Base-by-base conservation (phyloP, 257 asterid genomes). In the Ligustrum vulgare region DNA sequence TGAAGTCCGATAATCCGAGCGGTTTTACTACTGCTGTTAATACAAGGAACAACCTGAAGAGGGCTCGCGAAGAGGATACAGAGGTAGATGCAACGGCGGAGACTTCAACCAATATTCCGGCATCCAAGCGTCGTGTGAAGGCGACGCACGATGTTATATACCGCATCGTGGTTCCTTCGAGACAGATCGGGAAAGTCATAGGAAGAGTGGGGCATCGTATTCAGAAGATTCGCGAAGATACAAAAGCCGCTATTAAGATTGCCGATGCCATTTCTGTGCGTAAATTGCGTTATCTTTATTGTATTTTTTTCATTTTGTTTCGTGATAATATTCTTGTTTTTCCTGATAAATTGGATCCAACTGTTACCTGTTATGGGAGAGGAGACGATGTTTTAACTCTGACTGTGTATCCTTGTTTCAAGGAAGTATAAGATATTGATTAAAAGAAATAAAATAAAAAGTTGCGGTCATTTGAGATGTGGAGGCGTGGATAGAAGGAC, bases 141-240 rank as follows among this genome's bases (percentile, higher is more conserved):
- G 94, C 88, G 67, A 68, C 87, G 4, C 82, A 84, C 51, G 99
- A 95, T 51, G 83, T 95, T 45, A 78, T 95, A 28, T 95, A 80
- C 82, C 96, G 99, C 35, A 93, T 95, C 47, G 87, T 95, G 69
- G 97, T 95, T 45, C 99, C 98, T 34, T 87, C 97, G 28, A 83
- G 89, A 82, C 99, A 93, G 90, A 95, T 95, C 72, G 98, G 99
- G 79, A 95, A 93, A 83, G 98, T 95, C 16, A 93, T 95, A 4
- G 99, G 99, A 58, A 89, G 80, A 79, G 94, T 73, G n/a, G 98
- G 99, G 4, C 90, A 86, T 75, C 94, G 98, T 20, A 91, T 95
- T 78, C 97, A 91, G 93, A 89, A 90, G 89, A 90, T 95, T 84
- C 94, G 97, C 2, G 99, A 95, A 78, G 91, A 89, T 56, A 82